Base-by-base conservation (phyloP, 2,329 filamentous ascomycete genomes). In the Meredithiella fracta region DNA sequence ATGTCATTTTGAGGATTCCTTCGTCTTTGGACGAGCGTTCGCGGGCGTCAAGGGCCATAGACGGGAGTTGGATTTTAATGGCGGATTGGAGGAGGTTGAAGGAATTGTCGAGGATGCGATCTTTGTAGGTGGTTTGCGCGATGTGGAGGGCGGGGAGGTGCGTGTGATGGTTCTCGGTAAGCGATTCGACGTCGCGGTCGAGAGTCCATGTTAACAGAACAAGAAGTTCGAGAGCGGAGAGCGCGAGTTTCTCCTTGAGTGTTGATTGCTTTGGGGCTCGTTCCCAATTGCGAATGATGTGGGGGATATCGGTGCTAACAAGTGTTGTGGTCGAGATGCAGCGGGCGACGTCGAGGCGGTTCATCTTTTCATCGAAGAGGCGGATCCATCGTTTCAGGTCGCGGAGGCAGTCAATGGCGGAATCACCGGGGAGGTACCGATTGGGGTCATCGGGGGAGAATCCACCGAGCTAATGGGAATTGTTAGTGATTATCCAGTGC, bases 371-470 rank as follows among this genome's bases (percentile, higher is more conserved):
- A 67, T 96, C 90, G 73, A 92, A 92, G 60, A 95, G 80, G 62
- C 88, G 89, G 62, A 98, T 77, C 92, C 92, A 98, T 78, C 85
- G 84, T 66, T 92, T 91, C 55, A 98, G 76, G 69, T 98, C 92
- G 60, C 91, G 89, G 57, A 98, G 74, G 64, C 90, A 92, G 58
- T 92, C 86, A 59, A 94, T 74, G 11, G 90, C 91, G 66, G 96
- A 91, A 68, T 97, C 91, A 68, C 92, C 92, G 37, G 97, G 80
- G 47, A 87, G 77, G 67, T 98, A 98, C 64, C 77, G 77, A 57
- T 86, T 86, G 64, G 89, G 83, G 63, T 91, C 83, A 62, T 87
- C 85, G 53, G 81, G 75, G 63, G 85, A 85, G 63, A 82, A 80
- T 54, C 90, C 91, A 70, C 90, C 91, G 61, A 96, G 82, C 88